Evolutionary conservation across 108 stramenopile species (phyloP).

Genomic region (Cafeteria roenbergensis): DNA sequence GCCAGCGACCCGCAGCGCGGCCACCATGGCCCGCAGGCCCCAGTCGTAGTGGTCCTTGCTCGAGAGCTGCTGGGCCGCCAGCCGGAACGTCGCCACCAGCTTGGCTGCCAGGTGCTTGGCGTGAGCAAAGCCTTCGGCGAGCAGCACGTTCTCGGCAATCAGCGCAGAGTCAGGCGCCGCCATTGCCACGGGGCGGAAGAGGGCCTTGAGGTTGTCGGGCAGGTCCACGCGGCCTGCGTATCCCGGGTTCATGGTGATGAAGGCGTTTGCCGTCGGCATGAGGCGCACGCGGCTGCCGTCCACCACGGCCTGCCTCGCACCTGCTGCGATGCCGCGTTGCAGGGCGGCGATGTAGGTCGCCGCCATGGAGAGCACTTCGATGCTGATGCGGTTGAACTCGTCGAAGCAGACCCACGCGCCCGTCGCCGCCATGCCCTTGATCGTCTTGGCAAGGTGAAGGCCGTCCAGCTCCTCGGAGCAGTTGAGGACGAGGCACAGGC

Average conservation of each 20-base stretch:
- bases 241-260: conserved; percentile 66
- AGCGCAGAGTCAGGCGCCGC: conserved; percentile 60
- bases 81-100: conserved; percentile 53
- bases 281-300: conserved; percentile 40
- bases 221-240: conserved; percentile 57
- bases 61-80: conserved; percentile 48
- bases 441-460: conserved; percentile 54
- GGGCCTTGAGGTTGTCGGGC: conserved; percentile 57
- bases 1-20: conserved; percentile 55
- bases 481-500: conserved; percentile 40
- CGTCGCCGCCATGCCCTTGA: conserved; percentile 53
- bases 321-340: conserved; percentile 20
- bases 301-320: conserved; percentile 15
- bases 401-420: conserved; percentile 64
- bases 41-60: conserved; percentile 61
- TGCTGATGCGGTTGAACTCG: conserved; percentile 58
- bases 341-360: conserved; percentile 39
- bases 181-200: conserved; percentile 61
- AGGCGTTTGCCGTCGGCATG: conserved; percentile 53
- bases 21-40: conserved; percentile 60
- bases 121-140: conserved; percentile 53
- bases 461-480: conserved; percentile 61
- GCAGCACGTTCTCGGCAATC: conserved; percentile 62
- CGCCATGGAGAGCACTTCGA: conserved; percentile 47
- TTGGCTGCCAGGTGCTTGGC: conserved; percentile 53